These are phyloP conservation scores for Suillus cothurnatus DNA, from an alignment of 768 basidiomycete genomes.

Conservation along the genomic window DNA sequence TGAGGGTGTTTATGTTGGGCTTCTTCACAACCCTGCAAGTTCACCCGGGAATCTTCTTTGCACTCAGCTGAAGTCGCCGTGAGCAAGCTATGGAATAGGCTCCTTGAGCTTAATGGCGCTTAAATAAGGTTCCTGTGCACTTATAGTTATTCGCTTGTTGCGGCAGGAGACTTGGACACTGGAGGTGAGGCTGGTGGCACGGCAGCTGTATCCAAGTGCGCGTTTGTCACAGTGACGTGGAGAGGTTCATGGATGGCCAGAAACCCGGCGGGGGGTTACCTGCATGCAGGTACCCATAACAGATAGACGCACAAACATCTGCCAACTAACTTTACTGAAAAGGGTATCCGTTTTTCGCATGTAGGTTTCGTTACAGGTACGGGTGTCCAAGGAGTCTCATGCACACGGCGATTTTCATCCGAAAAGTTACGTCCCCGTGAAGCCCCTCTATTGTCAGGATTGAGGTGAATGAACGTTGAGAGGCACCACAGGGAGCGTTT, in stretches of 20 bases:
- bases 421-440: neutral
- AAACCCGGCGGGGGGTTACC: neutral
- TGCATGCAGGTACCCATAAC: neutral
- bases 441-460: neutral
- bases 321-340: constrained; percentile 3
- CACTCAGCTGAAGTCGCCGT: neutral
- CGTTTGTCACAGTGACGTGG: no score
- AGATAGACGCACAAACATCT: neutral
- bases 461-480: neutral
- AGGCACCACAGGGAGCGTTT: neutral
- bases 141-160: neutral
- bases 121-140: neutral
- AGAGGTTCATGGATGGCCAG: neutral
- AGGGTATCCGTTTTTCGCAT: neutral
- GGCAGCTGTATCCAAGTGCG: neutral
- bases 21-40: constrained; percentile 3
- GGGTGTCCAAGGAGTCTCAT: neutral
- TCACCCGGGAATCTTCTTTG: neutral
- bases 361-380: neutral
- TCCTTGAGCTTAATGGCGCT: neutral
- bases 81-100: no score
- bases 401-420: constrained; percentile 1
- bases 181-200: no score
- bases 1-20: neutral
- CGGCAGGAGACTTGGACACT: neutral